phyloP scores from a whole-genome alignment of 1,139 yeast species.

The Magnusiomyces magnusii region DNA sequence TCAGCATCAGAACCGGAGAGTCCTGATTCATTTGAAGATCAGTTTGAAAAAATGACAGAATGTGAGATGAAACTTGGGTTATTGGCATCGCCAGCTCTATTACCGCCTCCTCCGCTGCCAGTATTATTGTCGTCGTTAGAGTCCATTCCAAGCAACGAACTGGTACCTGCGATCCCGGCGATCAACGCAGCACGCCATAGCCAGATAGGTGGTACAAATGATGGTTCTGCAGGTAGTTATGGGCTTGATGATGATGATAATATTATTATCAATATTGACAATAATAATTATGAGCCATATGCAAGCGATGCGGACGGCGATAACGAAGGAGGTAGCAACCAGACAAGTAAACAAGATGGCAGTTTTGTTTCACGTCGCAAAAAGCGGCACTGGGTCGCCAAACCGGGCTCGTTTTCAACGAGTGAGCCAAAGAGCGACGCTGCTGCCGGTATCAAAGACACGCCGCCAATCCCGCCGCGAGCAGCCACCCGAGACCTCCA shows the following conservation, averaged over 20 bases:
- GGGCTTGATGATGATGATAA: background rate
- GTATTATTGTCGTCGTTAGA: background rate
- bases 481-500: background rate
- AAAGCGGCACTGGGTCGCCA: background rate
- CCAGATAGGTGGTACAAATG: background rate
- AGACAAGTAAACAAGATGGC: too few relatives aligned
- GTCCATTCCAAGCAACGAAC: too few relatives aligned
- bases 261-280: too few relatives aligned
- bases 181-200: background rate
- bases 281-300: background rate
- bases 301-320: background rate
- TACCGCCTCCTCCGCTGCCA: background rate
- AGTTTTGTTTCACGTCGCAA: background rate
- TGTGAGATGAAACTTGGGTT: too few relatives aligned
- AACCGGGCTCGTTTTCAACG: background rate
- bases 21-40: background rate
- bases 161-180: background rate
- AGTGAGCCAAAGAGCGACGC: too few relatives aligned
- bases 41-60: background rate
- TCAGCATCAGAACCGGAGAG: background rate
- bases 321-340: background rate
- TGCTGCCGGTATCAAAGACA: background rate
- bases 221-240: background rate
- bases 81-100: too few relatives aligned
- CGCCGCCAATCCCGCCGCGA: constrained; percentile 2